Evolutionary conservation across 2,329 filamentous ascomycete genomes (phyloP).

Genomic region (Claviceps sp.): DNA sequence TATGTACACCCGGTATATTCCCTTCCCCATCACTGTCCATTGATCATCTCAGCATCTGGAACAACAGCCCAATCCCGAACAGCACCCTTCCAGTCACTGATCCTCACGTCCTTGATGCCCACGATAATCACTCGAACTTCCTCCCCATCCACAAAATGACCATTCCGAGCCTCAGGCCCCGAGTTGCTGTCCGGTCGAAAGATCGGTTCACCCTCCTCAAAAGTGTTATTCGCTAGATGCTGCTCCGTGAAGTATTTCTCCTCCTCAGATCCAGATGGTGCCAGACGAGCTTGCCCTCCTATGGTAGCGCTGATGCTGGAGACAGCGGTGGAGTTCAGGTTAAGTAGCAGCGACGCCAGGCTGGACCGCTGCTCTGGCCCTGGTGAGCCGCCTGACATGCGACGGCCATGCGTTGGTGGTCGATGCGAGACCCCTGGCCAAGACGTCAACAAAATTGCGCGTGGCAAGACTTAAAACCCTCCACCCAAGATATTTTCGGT

Average conservation of each 20-base stretch:
- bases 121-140: slow-evolving; percentile 83
- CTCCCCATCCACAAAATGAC: slow-evolving; percentile 64
- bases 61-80: slow-evolving; percentile 62
- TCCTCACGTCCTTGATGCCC: slow-evolving; percentile 68
- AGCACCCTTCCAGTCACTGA: slow-evolving; percentile 90
- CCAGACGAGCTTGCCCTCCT: slow-evolving; percentile 69
- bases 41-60: slow-evolving; percentile 23
- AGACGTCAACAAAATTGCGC: neutral
- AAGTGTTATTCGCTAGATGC: slow-evolving; percentile 88
- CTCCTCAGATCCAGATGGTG: slow-evolving; percentile 61
- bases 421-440: slow-evolving; percentile 69
- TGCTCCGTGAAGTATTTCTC: slow-evolving; percentile 71
- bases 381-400: slow-evolving; percentile 48
- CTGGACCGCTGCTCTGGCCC: slow-evolving; percentile 54
- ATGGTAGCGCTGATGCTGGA: slow-evolving; percentile 87
- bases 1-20: neutral
- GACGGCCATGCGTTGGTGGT: slow-evolving; percentile 56
- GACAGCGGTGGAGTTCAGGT: slow-evolving; percentile 80
- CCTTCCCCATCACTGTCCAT: slow-evolving; percentile 19
- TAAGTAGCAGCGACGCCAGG: slow-evolving; percentile 71
- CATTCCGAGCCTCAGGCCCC: slow-evolving; percentile 39
- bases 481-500: neutral
- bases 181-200: slow-evolving; percentile 23
- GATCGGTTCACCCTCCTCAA: slow-evolving; percentile 38
- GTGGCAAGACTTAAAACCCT: neutral